A percentile compares a stretch with the other conserved stretches of the same genome.
These are phyloP conservation scores for Chytriomyces sp. DNA, from an alignment of 192 early-diverging fungal genomes.

Conservation along the genomic window DNA sequence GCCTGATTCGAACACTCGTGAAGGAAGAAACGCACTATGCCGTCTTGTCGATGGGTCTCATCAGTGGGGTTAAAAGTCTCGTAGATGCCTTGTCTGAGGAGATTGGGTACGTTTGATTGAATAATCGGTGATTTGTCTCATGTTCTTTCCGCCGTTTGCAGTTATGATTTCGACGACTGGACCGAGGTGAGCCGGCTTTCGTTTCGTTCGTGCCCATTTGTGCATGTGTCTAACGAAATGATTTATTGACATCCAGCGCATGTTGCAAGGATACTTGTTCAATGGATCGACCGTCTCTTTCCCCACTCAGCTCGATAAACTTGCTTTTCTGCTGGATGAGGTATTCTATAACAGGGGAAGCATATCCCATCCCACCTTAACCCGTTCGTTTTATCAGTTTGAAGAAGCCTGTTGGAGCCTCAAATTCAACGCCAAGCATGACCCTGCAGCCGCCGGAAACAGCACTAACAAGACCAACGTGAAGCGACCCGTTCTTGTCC, in stretches of 20 bases:
- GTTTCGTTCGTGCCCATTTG: too few relatives aligned
- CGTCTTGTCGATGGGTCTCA: constrained; percentile 24
- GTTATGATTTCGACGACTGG: constrained; percentile 37
- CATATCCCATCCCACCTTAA: too few relatives aligned
- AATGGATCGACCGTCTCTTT: neutral
- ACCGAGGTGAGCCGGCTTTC: neutral
- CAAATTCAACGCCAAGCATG: constrained; percentile 16
- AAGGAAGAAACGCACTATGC: constrained; percentile 17
- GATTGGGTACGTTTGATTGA: constrained; percentile 16
- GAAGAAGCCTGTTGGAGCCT: constrained; percentile 37
- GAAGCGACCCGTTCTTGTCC: constrained; percentile 22
- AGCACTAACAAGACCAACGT: neutral
- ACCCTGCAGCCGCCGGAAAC: neutral
- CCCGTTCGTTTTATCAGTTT: neutral
- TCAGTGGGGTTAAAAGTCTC: neutral
- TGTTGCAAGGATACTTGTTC: constrained; percentile 29
- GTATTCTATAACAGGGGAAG: too few relatives aligned
- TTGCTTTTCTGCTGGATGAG: constrained; percentile 37
- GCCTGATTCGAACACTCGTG: constrained; percentile 21
- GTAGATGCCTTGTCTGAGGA: constrained; percentile 35
- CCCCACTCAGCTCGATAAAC: constrained; percentile 30
- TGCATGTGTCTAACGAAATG: too few relatives aligned
- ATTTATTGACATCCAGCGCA: neutral
- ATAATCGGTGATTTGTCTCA: too few relatives aligned
- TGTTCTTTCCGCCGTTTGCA: too few relatives aligned